Evolutionary conservation across 2,329 filamentous ascomycete genomes (phyloP), one percentile per base, ranked within the genome.

Genomic region (Aspergillus floridensis): DNA sequence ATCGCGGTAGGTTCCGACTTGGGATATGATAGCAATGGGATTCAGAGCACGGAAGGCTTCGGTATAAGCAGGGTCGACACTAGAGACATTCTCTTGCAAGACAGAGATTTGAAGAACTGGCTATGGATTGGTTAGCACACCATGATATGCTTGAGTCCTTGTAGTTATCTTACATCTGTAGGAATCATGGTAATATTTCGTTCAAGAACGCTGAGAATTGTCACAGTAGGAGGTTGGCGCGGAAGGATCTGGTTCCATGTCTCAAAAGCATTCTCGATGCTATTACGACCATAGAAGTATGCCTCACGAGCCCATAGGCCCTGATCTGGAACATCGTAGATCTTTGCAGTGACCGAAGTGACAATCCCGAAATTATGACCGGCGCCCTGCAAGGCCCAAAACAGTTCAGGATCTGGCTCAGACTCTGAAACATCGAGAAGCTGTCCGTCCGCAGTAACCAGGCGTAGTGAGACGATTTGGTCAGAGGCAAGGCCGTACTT

Each of bases 331-430:
- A 72, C 48, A 53, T 79, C 74, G 63, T 81, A 81, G 47, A 83
- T 76, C 65, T 80, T 79, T 21, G 72, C 71, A 0, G 75, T 78
- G 14, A 79, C 70, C 1, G 75, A 75, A 0, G 79, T 83, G 8
- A 85, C 79, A 49, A 85, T 77, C 41, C 83, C 83, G 60, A 85
- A 85, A 68, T 85, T 85, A 57, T 84, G 80, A 1, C 83, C 83
- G 2, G 82, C 83, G 4, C 83, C 83, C 51, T 74, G 72, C 64
- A 86, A 75, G 0, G 74, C 83, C 83, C 82, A 86, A 65, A 76
- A 85, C 2, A 86, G 74, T 35, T 85, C 82, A 0, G 51, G 32
- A 19, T 60, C 26, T 4, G 29, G 48, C 6, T 54, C 52, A 2
- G 58, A 12, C 6, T 41, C 29, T 16, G 59, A 56, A 1, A 61